phyloP scores from a whole-genome alignment of 2,329 filamentous ascomycete species.

The Aspergillus arachidicola region DNA sequence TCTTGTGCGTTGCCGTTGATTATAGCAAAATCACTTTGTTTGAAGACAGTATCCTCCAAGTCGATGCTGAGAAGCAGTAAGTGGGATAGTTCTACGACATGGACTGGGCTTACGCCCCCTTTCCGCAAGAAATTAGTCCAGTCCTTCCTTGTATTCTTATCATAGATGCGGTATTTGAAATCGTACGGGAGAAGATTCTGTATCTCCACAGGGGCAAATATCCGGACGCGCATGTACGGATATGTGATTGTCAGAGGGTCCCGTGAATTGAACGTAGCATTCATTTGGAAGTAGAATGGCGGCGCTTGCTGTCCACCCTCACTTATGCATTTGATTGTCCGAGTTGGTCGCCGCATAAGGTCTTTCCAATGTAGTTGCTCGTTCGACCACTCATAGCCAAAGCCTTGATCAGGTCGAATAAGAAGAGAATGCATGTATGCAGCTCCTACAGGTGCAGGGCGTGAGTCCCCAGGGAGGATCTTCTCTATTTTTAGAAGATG shows the following conservation, averaged over 20 bases:
- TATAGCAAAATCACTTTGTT: constrained; percentile 93
- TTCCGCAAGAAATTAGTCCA: constrained; percentile 98
- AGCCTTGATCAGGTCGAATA: constrained; percentile 89
- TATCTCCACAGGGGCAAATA: constrained; percentile 89
- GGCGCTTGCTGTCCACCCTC: constrained; percentile 75
- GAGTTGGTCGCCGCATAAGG: constrained; percentile 78
- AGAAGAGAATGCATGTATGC: constrained; percentile 87
- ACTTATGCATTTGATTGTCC: constrained; percentile 84
- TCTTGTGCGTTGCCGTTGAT: constrained; percentile 90
- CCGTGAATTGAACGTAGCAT: constrained; percentile 79
- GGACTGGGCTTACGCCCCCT: constrained; percentile 93
- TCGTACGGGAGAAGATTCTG: constrained; percentile 96
- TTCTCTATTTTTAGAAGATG: constrained; percentile 97
- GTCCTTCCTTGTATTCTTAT: constrained; percentile 97
- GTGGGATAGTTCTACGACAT: constrained; percentile 95
- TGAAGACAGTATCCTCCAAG: constrained; percentile 95
- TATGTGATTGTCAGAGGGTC: constrained; percentile 84
- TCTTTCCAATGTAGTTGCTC: constrained; percentile 93
- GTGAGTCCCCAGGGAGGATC: constrained; percentile 85
- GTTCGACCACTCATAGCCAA: constrained; percentile 93
- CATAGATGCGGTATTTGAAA: constrained; percentile 99
- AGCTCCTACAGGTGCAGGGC: constrained; percentile 88
- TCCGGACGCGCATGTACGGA: constrained; percentile 89
- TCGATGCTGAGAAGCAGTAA: constrained; percentile 89
- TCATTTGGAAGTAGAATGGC: constrained; percentile 95